phyloP scores from a whole-genome alignment of 331 rosid genomes.

The Arachis monticola region DNA sequence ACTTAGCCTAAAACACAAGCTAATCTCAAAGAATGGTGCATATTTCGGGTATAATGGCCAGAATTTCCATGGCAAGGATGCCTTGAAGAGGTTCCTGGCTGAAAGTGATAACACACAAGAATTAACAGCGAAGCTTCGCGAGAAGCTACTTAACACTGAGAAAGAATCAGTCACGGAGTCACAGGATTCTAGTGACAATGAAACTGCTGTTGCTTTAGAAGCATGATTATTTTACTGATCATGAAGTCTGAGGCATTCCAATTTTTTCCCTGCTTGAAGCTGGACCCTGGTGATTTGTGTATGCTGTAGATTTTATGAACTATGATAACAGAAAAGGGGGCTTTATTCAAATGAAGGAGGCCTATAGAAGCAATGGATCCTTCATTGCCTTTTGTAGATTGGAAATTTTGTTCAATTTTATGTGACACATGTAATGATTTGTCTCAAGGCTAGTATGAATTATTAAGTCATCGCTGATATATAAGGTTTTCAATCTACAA shows the following conservation, averaged over 20 bases:
- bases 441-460: not conserved
- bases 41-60: conserved; percentile 55
- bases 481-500: conserved; percentile 3
- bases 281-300: not conserved
- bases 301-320: not conserved
- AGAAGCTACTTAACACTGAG: conserved; percentile 58
- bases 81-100: conserved; percentile 66
- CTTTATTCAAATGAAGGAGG: conserved; percentile 13
- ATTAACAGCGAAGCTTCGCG: conserved; percentile 61
- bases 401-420: conserved; percentile 24
- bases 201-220: conserved; percentile 54
- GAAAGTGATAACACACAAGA: conserved; percentile 42
- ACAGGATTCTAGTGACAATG: conserved; percentile 74
- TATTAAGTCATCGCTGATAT: not conserved
- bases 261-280: conserved; percentile 16
- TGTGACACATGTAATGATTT: conserved; percentile 26
- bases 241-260: conserved; percentile 6
- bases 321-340: conserved; percentile 9
- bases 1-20: conserved; percentile 69
- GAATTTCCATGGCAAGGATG: conserved; percentile 76
- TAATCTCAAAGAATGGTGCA: conserved; percentile 57
- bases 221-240: conserved; percentile 45
- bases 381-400: conserved; percentile 31
- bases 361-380: conserved; percentile 6
- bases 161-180: conserved; percentile 45